A percentile compares a stretch with the other conserved stretches of the same genome.
phyloP scores from a whole-genome alignment of 164 flowering plant species.

The grape (Vitis vinifera) region ASM3070453v1 NC_081808.1:7169001-7169500 shows the following conservation, averaged over 20 bases:
- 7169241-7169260: no score
- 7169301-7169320: no score
- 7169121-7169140: slow-evolving; percentile 3
- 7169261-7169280: no score
- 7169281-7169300: no score
- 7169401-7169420: not conserved
- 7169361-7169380: not conserved
- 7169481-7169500: no score
- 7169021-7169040: slow-evolving; percentile 93
- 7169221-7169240: no score
- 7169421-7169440: no score
- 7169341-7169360: no score
- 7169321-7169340: no score
- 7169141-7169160: not conserved
- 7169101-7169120: slow-evolving; percentile 97
- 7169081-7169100: slow-evolving; percentile 72
- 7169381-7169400: not conserved
- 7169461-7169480: no score
- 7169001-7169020: slow-evolving; percentile 78
- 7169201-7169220: not conserved
- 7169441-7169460: no score
- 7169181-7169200: no score
- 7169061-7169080: slow-evolving; percentile 95
- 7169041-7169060: slow-evolving; percentile 98
- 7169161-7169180: not conserved